phyloP scores from a whole-genome alignment of 2,329 filamentous ascomycete genomes.

The Truncatella angustata region DNA sequence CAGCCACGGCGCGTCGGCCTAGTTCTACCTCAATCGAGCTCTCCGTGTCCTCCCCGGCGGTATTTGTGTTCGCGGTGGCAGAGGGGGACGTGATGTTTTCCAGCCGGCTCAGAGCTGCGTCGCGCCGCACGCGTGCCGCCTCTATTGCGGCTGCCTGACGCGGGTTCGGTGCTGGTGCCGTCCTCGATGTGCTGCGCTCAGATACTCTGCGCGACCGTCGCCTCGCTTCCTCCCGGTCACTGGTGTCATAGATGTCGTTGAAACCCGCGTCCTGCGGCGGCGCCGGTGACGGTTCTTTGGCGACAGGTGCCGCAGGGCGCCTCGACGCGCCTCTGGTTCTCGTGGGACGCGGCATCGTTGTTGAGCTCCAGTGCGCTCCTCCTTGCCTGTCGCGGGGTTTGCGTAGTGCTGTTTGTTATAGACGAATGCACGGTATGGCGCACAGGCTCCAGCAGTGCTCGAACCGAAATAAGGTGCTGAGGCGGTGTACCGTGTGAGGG shows the following conservation, averaged over 20 bases:
- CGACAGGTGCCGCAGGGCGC: conserved; percentile 13
- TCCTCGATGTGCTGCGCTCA: neutral
- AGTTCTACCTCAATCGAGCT: conserved; percentile 19
- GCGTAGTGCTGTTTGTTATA: neutral
- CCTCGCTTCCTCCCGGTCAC: conserved; percentile 28
- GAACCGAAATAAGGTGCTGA: neutral
- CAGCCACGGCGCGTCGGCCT: conserved; percentile 15
- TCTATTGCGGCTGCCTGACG: conserved; percentile 21
- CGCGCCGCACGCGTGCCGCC: conserved; percentile 23
- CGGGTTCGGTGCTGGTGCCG: conserved; percentile 7
- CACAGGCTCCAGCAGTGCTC: neutral
- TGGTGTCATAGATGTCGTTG: conserved; percentile 31
- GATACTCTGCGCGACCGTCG: conserved; percentile 11
- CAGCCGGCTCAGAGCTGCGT: conserved; percentile 28
- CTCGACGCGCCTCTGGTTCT: conserved; percentile 24
- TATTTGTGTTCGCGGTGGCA: conserved; percentile 13
- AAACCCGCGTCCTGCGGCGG: conserved; percentile 13
- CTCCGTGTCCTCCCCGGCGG: conserved; percentile 13
- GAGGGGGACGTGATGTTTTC: conserved; percentile 30
- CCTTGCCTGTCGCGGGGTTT: neutral
- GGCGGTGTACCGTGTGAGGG: neutral
- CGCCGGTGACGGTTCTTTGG: conserved; percentile 9
- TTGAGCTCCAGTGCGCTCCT: too few species aligned
- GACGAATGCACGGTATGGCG: neutral
- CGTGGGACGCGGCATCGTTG: conserved; percentile 27